Evolutionary conservation across 75 land plant species (phyloP), one percentile per base, ranked within the genome.

Genomic region (Picea sitchensis): DNA sequence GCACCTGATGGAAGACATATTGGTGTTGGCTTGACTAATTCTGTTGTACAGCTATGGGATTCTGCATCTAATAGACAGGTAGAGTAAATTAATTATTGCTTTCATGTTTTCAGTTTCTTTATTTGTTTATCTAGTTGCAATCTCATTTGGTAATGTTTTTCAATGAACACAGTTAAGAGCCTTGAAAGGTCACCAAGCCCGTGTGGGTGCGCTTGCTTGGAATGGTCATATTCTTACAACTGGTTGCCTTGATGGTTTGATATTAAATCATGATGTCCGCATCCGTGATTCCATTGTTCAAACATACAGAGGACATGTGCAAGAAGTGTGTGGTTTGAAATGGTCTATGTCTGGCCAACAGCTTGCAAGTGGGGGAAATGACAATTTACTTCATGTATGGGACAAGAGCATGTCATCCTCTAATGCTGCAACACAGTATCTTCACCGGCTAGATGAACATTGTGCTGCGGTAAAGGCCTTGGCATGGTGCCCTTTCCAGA

Each of bases 1-100:
- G 98, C 91, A 79, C 88, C 92, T 15, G 96, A 95, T 84, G 98
- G 96, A 1, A 81, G 76, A 58, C 90, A 90, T 78, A 82, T 94
- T 21, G 96, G 92, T 14, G 81, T 95, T 61, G 98, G 98, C 1
- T 75, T 95, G 62, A 88, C 87, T 65, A 90, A 85, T 72, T 84
- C 98, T 1, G 89, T 86, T 26, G 90, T 95, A 38, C 98, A 95
- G 84, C 81, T 95, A 2, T 95, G 96, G 96, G 98, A 95, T 59
- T 82, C 91, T 5, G 62, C 76, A 11, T 71, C 92, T 18, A 80
- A 78, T 82, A 23, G 77, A 77, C 74, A 83, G 84, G 86, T 86
- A 54, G 23, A 76, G 82, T 36, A 36, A 59, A 77, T 62, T 18
- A 17, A 2, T 61, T 61, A 6, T 0, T 62, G 5, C n/a, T 62